Evolutionary conservation across 306 rosid genomes (phyloP), one percentile per base, ranked within the genome.

Genomic region (Inga laurina): DNA sequence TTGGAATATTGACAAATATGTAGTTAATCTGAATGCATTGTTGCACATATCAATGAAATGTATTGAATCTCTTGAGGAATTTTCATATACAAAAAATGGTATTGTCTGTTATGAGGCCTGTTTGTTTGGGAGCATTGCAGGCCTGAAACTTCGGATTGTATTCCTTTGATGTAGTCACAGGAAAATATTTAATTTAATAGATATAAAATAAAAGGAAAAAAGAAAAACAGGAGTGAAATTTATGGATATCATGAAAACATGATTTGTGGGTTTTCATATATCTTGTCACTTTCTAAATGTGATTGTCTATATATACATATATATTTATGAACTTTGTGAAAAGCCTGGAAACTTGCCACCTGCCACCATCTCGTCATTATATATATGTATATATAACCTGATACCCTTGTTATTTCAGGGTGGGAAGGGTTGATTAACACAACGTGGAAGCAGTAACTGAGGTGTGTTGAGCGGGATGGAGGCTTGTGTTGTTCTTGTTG

Each of bases 351-450:
- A 8, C n/a, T 37, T 37, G 48, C 72, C 24, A 16, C 46, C 44
- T 34, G 45, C 72, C 44, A 0, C 69, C 30, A 32, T 0, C 43
- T 65, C 35, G 14, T 14, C n/a, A 13, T 30, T 21, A 5, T 5
- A 39, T 35, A 37, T 3, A 37, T 39, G 5, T 39, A 0, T 37
- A 4, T 46, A 13, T 49, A 49, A 49, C 14, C 46, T 27, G 19
- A 2, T 72, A 15, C 3, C 41, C 22, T 24, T 72, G 7, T 72
- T 24, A 24, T 72, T 44, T 27, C 76, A 72, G 76, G 76, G 76
- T 44, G 76, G 76, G 41, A 72, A 72, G 76, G 76, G 76, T 46
- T 72, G 27, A 72, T 72, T 0, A 72, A 72, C 32, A 24, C 41
- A 39, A 24, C 59, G 10, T 27, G 54, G 13, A 8, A 72, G 76